Conservation (phyloP, 257 asterid species). For the Rehmannia glutinosa region DNA sequence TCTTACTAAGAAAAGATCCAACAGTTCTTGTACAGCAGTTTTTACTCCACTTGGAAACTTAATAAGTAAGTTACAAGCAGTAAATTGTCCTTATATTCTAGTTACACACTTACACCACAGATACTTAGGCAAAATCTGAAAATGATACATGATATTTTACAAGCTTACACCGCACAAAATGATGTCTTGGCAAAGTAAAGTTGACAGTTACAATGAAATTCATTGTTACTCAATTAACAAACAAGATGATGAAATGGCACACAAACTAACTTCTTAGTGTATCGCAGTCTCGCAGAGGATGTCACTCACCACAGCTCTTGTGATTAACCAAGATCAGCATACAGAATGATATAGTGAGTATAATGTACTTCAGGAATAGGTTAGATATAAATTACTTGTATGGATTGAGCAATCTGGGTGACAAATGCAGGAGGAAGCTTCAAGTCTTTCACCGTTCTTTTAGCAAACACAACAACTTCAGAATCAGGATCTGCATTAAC, state of each 20-base stretch:
- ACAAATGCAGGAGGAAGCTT: conserved; percentile 91
- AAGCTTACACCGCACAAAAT: background rate
- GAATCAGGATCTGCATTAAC: conserved; percentile 75
- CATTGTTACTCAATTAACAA: background rate
- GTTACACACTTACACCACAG: no score
- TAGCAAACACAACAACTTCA: conserved; percentile 83
- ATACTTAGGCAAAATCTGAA: background rate
- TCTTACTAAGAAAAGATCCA: no score
- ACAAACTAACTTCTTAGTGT: background rate
- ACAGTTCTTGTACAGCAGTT: no score
- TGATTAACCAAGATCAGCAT: background rate
- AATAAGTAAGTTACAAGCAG: background rate
- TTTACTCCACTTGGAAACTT: no score
- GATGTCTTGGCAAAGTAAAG: background rate
- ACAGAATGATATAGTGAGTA: background rate
- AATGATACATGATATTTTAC: background rate
- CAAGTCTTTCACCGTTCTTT: conserved; percentile 86
- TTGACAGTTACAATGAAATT: background rate
- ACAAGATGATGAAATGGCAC: background rate
- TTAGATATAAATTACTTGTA: conserved; percentile 51
- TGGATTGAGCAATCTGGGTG: conserved; percentile 90
- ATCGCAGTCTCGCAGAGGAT: background rate
- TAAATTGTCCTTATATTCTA: background rate
- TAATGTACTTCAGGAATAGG: conserved; percentile 4
- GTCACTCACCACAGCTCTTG: background rate